Conservation (phyloP, 192 early-diverging fungal species). For the Mortierella claussenii region DNA sequence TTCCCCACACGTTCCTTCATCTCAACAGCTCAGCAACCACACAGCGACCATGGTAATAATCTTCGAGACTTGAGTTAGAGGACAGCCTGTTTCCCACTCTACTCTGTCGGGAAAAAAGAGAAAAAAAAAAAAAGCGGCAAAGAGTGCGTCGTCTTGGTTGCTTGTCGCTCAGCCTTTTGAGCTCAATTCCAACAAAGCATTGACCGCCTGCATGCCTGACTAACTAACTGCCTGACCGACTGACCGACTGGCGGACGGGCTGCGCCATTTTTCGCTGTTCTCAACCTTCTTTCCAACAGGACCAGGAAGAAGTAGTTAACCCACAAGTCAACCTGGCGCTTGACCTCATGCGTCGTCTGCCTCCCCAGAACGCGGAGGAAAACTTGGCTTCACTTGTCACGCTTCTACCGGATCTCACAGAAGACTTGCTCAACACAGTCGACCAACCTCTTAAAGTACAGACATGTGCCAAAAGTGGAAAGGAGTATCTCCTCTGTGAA, state of each 20-base stretch:
- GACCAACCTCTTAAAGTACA: conserved; percentile 92
- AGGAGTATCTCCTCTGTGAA: conserved; percentile 91
- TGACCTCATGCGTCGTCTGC: conserved; percentile 97
- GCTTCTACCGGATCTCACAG: conserved; percentile 85
- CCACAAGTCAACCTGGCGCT: conserved; percentile 87
- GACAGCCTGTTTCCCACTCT: neutral
- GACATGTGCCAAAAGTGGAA: conserved; percentile 74
- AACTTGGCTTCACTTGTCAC: conserved; percentile 87
- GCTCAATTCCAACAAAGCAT: conserved; percentile 2
- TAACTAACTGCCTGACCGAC: no score
- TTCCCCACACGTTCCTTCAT: neutral
- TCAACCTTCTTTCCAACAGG: no score
- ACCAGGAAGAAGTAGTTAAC: conserved; percentile 13
- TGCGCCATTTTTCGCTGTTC: no score
- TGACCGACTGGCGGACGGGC: no score
- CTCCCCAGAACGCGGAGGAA: conserved; percentile 90
- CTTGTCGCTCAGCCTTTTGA: no score
- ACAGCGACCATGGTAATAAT: conserved; percentile 9
- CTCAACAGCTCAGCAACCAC: neutral
- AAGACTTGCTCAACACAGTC: conserved; percentile 90
- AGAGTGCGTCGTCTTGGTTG: neutral
- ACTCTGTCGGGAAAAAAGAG: neutral
- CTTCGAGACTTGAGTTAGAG: neutral
- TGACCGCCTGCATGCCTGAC: no score
- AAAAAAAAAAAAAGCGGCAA: neutral